phyloP scores from a whole-genome alignment of 257 asterid genomes.

The Solanum dulcamara region DNA sequence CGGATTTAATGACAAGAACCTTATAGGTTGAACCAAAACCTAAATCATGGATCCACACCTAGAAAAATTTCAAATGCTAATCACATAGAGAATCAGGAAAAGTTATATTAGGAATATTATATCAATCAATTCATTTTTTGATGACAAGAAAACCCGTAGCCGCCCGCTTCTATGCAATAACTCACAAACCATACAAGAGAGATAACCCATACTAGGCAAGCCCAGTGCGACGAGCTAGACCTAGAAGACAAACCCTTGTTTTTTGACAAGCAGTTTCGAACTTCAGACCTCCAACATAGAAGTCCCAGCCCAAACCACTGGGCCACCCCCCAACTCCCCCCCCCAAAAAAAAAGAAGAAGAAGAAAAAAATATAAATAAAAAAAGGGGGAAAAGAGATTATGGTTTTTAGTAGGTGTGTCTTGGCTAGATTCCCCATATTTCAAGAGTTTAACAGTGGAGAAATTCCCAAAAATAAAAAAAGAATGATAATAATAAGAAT shows the following conservation, averaged over 20 bases:
- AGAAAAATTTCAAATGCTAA: not conserved
- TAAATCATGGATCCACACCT: not conserved
- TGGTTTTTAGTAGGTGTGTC: not conserved
- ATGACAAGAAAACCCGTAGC: no score
- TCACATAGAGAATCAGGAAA: not conserved
- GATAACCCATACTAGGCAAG: no score
- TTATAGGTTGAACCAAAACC: not conserved
- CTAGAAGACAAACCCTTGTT: no score
- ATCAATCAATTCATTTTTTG: not conserved
- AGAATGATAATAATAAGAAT: conserved; percentile 2
- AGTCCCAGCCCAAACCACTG: no score
- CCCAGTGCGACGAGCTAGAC: no score
- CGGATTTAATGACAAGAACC: not conserved
- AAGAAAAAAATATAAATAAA: no score
- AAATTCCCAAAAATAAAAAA: not conserved
- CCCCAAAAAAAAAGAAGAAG: no score
- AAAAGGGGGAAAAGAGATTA: not conserved
- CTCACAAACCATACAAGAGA: no score
- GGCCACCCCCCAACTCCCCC: no score
- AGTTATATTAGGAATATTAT: not conserved
- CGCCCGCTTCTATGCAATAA: no score
- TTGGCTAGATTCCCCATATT: not conserved
- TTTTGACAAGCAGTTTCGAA: no score
- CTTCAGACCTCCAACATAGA: no score
- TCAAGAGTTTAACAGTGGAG: not conserved